Percentiles rank a stretch among this genome's conserved stretches.
Evolutionary conservation across 1,284 basidiomycete genomes (phyloP).

Genomic region (Cerioporus squamosus): DNA sequence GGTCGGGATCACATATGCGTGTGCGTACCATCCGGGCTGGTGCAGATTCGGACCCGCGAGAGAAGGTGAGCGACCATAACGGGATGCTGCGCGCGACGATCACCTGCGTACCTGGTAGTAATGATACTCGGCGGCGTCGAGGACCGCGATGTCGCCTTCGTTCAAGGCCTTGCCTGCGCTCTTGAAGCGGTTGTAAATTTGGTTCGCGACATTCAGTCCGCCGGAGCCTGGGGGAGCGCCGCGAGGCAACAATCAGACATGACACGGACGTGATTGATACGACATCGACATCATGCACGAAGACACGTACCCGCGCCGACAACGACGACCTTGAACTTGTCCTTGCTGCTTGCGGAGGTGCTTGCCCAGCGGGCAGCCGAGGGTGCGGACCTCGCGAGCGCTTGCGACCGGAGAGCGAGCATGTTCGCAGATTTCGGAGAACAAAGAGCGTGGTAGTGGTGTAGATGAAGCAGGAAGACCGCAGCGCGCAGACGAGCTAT

Average conservation of each 20-base stretch:
- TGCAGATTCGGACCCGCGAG: conserved; percentile 7
- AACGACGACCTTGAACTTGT: conserved; percentile 65
- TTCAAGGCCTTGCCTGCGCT: conserved; percentile 69
- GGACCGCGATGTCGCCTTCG: conserved; percentile 80
- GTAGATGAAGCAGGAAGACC: background rate
- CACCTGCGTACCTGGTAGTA: conserved; percentile 68
- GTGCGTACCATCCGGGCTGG: conserved; percentile 78
- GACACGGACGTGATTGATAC: conserved; percentile 10
- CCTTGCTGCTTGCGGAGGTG: conserved; percentile 41
- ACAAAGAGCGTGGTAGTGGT: background rate
- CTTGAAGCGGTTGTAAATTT: conserved; percentile 82
- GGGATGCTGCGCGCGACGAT: conserved; percentile 18
- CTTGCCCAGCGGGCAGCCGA: conserved; percentile 38
- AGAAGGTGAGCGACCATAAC: conserved; percentile 3
- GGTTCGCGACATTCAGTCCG: conserved; percentile 80
- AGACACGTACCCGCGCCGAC: conserved; percentile 63
- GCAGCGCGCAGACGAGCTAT: background rate
- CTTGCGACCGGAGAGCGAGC: conserved; percentile 24
- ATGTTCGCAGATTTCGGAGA: conserved; percentile 7
- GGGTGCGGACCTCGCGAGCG: conserved; percentile 12
- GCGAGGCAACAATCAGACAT: conserved; percentile 12
- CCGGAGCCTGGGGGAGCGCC: conserved; percentile 60
- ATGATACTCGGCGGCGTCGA: conserved; percentile 80
- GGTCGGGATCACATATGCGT: background rate
- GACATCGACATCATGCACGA: background rate